A percentile compares a stretch with the other conserved stretches of the same genome.
These are phyloP conservation scores for Pythium periplocum DNA, from an alignment of 352 stramenopile species.

Conservation along the genomic window DNA sequence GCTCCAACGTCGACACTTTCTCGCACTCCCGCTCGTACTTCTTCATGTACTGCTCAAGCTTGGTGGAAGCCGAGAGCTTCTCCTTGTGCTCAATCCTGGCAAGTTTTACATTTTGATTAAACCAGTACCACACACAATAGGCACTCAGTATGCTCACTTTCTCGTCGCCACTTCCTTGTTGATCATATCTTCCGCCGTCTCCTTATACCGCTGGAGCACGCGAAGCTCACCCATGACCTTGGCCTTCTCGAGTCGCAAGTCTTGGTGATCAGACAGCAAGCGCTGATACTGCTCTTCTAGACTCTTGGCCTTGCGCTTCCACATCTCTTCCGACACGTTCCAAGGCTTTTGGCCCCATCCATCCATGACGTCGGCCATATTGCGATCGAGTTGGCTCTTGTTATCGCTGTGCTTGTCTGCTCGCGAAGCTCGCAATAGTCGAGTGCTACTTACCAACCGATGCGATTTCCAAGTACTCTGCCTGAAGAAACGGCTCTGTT, in stretches of 20 bases:
- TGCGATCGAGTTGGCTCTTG: background rate
- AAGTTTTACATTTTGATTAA: no score
- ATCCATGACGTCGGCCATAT: constrained; percentile 19
- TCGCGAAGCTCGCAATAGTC: no score
- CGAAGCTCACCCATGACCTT: constrained; percentile 31
- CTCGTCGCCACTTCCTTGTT: constrained; percentile 23
- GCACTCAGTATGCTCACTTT: constrained; percentile 14
- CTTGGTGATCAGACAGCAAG: constrained; percentile 30
- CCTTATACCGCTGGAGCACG: constrained; percentile 37
- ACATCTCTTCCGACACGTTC: constrained; percentile 36
- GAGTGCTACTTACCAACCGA: no score
- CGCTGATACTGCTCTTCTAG: constrained; percentile 34
- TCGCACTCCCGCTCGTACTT: constrained; percentile 80
- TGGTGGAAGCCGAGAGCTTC: constrained; percentile 50
- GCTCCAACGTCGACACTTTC: constrained; percentile 45
- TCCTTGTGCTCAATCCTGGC: constrained; percentile 53
- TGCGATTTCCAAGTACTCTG: no score
- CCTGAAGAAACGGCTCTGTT: no score
- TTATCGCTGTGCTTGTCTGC: no score
- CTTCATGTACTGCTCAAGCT: constrained; percentile 76
- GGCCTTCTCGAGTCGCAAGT: constrained; percentile 32
- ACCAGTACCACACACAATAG: no score
- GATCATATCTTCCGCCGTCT: constrained; percentile 35
- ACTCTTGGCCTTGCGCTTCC: constrained; percentile 35
- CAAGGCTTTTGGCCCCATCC: constrained; percentile 30